These are phyloP conservation scores for Cutaneotrichosporon daszewskae DNA, from an alignment of 1,284 basidiomycete genomes.

Conservation along the genomic window DNA sequence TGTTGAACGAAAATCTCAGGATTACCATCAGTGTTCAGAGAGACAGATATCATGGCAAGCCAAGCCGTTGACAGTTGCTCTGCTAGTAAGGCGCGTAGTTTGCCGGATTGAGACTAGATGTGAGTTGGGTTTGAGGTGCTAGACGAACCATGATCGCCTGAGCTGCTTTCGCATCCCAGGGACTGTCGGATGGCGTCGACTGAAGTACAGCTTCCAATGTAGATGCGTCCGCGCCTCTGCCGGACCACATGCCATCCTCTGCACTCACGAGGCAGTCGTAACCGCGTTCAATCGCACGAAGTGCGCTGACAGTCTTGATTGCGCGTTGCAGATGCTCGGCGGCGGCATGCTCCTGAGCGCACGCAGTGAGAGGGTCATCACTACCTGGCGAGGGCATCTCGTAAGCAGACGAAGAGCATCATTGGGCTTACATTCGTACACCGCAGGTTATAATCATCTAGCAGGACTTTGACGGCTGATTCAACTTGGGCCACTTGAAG, in stretches of 20 bases:
- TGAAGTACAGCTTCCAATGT: background rate
- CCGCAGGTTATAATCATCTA: no score
- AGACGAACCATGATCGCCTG: background rate
- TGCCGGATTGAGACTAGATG: background rate
- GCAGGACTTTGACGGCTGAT: no score
- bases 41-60: conserved; percentile 13
- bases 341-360: no score
- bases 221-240: background rate
- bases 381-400: no score
- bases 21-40: background rate
- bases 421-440: no score
- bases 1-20: background rate
- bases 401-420: no score
- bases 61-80: conserved; percentile 23
- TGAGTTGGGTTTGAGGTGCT: background rate
- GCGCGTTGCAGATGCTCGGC: no score
- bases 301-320: background rate
- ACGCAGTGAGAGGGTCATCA: no score
- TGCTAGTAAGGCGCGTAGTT: conserved; percentile 2
- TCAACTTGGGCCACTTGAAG: no score
- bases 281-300: background rate
- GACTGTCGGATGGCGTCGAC: background rate
- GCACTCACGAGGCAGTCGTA: background rate
- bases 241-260: conserved; percentile 1
- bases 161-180: background rate